A percentile compares a stretch with the other conserved stretches of the same genome.
Conservation (phyloP, 306 rosid genomes). For the Ormosia emarginata region DNA sequence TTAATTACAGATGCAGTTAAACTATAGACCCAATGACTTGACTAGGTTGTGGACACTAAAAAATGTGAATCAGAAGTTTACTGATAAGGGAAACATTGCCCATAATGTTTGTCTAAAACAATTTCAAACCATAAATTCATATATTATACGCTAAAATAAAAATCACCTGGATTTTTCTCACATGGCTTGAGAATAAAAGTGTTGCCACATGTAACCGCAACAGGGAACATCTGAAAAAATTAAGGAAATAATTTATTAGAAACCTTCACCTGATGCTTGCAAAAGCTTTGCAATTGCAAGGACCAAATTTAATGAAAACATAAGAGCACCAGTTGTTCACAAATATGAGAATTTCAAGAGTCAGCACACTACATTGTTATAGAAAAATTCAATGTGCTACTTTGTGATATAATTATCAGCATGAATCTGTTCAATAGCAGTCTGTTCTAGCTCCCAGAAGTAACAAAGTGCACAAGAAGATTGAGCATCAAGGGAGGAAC, state of each 20-base stretch:
- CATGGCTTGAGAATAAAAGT: constrained; percentile 76
- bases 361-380: neutral
- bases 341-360: neutral
- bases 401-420: neutral
- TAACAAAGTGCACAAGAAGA: neutral
- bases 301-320: neutral
- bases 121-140: neutral
- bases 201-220: constrained; percentile 74
- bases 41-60: neutral
- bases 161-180: constrained; percentile 62
- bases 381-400: neutral
- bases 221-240: constrained; percentile 65
- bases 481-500: neutral
- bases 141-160: neutral
- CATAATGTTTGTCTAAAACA: neutral
- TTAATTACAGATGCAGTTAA: neutral
- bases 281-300: neutral
- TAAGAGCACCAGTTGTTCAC: neutral
- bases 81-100: neutral
- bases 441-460: neutral
- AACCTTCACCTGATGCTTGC: neutral
- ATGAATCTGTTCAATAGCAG: neutral
- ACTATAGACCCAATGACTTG: neutral
- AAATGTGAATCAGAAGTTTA: neutral
- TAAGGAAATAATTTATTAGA: constrained; percentile 6